A percentile compares a stretch with the other conserved stretches of the same genome.
phyloP scores from a whole-genome alignment of 148 eudicot genomes.

The Silene latifolia region DNA sequence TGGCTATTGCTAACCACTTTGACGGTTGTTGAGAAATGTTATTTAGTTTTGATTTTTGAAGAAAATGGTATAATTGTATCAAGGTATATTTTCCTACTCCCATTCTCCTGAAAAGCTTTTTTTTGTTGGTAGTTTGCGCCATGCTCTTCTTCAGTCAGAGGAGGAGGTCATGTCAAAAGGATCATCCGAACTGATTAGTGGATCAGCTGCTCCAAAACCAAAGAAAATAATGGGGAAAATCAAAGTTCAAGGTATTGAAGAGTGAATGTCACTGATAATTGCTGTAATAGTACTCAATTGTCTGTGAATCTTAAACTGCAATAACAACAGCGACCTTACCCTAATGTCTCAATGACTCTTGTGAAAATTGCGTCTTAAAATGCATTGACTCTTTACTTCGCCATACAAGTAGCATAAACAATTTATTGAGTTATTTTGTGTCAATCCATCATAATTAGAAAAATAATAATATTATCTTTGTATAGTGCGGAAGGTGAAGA shows the following conservation, averaged over 20 bases:
- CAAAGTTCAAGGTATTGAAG: slow-evolving; percentile 59
- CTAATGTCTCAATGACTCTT: background rate
- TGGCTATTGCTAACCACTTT: background rate
- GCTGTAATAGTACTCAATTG: background rate
- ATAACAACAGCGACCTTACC: background rate
- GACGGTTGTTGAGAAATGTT: background rate
- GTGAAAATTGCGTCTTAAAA: background rate
- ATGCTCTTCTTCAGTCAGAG: slow-evolving; percentile 60
- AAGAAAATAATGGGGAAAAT: slow-evolving; percentile 62
- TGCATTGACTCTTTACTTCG: background rate
- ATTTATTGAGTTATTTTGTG: background rate
- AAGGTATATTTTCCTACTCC: background rate
- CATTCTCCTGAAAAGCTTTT: background rate
- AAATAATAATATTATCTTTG: slow-evolving; percentile 9
- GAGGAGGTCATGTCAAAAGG: slow-evolving; percentile 52
- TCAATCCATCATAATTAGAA: background rate
- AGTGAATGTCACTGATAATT: background rate
- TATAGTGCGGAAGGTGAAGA: slow-evolving; percentile 68
- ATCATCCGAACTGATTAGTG: slow-evolving; percentile 47
- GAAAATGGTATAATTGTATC: background rate
- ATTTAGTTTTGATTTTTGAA: background rate
- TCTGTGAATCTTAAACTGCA: background rate
- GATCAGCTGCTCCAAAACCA: slow-evolving; percentile 42
- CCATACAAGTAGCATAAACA: background rate
- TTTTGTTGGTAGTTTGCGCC: slow-evolving; percentile 40